Evolutionary conservation across 306 rosid genomes (phyloP).

Genomic region (Vigna unguiculata): DNA sequence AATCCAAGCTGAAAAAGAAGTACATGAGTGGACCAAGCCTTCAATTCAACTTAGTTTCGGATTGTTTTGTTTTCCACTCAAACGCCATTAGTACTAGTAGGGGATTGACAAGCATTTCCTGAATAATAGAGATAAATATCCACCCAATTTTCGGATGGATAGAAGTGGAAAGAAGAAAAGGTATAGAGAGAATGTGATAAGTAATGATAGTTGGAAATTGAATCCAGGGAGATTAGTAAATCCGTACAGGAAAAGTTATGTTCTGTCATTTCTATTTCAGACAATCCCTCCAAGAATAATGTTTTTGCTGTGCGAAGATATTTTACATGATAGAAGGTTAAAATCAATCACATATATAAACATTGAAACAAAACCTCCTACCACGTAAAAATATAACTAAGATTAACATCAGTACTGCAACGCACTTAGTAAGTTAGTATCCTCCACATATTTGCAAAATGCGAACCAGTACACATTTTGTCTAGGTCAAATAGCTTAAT

Average conservation of each 20-base stretch:
- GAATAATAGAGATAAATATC: too few relatives aligned
- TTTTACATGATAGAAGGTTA: conserved; percentile 14
- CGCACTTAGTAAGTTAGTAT: background rate
- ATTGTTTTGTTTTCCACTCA: background rate
- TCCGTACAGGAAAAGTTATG: conserved; percentile 2
- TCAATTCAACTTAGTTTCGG: conserved; percentile 7
- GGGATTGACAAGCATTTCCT: background rate
- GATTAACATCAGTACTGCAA: background rate
- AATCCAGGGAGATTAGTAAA: conserved; percentile 30
- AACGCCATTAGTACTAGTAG: conserved; percentile 26
- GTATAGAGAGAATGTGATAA: too few relatives aligned
- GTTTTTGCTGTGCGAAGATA: background rate
- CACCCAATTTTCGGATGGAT: too few relatives aligned
- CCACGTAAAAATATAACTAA: background rate
- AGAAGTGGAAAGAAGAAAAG: too few relatives aligned
- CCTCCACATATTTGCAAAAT: conserved; percentile 25
- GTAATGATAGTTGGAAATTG: conserved; percentile 2
- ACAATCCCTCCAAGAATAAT: background rate
- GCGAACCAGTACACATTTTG: background rate
- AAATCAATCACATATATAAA: background rate
- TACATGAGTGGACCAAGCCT: conserved; percentile 1
- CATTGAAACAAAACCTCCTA: conserved; percentile 27
- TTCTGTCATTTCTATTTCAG: background rate
- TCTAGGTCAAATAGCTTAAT: conserved; percentile 12
- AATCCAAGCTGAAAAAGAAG: conserved; percentile 16